These are phyloP conservation scores for Syncephalastrum sp. DNA, from an alignment of 371 early-diverging fungal genomes.

Conservation along the genomic window DNA sequence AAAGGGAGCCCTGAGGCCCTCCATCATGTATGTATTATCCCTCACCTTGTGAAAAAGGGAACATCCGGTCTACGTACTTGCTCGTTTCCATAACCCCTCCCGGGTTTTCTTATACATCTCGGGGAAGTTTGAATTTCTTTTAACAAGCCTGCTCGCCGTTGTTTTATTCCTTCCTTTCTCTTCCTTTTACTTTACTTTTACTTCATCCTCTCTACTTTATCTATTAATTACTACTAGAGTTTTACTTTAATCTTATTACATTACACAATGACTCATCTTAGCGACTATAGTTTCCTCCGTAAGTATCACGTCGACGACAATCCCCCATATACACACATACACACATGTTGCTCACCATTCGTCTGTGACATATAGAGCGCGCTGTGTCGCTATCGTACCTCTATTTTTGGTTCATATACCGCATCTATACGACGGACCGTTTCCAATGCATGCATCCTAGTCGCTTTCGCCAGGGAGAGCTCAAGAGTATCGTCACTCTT, in stretches of 20 bases:
- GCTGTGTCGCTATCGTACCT: slow-evolving; percentile 35
- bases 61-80: no score
- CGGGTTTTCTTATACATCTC: no score
- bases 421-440: slow-evolving; percentile 36
- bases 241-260: slow-evolving; percentile 1
- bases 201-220: background rate
- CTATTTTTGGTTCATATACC: slow-evolving; percentile 35
- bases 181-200: slow-evolving; percentile 2
- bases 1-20: no score
- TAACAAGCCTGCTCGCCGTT: background rate
- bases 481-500: slow-evolving; percentile 47
- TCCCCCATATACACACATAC: no score
- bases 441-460: slow-evolving; percentile 36
- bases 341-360: background rate
- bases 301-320: slow-evolving; percentile 8
- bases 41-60: no score
- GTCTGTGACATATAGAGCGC: slow-evolving; percentile 22
- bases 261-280: slow-evolving; percentile 42
- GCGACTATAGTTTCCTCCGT: slow-evolving; percentile 47
- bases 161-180: slow-evolving; percentile 7
- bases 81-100: no score
- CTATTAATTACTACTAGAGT: no score
- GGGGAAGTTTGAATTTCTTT: no score
- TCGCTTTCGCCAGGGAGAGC: slow-evolving; percentile 39
- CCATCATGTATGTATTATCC: no score